Conservation (phyloP, 2,329 filamentous ascomycete species). For the Aspergillus bombycis region DNA sequence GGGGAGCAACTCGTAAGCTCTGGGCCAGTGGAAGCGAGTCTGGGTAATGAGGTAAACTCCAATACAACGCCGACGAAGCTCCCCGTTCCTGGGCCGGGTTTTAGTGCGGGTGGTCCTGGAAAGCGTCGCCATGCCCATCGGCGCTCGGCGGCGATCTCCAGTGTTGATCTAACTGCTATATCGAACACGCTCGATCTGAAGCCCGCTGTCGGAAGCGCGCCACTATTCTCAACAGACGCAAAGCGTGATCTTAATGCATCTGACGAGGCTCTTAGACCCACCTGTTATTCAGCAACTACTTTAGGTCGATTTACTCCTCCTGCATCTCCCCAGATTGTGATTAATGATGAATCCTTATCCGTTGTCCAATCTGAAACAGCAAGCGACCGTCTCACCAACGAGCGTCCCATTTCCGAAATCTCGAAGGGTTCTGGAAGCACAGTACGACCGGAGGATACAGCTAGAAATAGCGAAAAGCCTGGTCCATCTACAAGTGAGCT, state of each 20-base stretch:
- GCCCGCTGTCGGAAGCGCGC: conserved; percentile 62
- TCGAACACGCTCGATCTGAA: conserved; percentile 48
- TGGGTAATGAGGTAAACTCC: conserved; percentile 28
- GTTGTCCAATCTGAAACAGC: conserved; percentile 15
- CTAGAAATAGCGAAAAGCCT: conserved; percentile 64
- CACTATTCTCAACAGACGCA: conserved; percentile 50
- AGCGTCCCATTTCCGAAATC: conserved; percentile 78
- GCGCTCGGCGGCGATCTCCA: conserved; percentile 79
- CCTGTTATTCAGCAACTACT: conserved; percentile 38
- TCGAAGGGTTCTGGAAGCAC: conserved; percentile 81
- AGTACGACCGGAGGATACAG: conserved; percentile 69
- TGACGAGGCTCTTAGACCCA: conserved; percentile 35
- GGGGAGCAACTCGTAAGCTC: conserved; percentile 58
- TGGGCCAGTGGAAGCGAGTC: conserved; percentile 63
- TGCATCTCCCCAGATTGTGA: conserved; percentile 34
- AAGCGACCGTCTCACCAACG: conserved; percentile 57
- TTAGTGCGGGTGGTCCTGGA: conserved; percentile 51
- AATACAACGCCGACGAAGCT: conserved; percentile 28
- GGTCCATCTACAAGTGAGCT: conserved; percentile 59
- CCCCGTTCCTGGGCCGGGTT: conserved; percentile 37
- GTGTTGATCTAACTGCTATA: conserved; percentile 71
- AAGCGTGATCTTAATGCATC: conserved; percentile 29
- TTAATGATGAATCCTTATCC: conserved; percentile 16
- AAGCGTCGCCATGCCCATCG: conserved; percentile 77
- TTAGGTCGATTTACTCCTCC: conserved; percentile 36